Conservation (phyloP, 257 asterid species). For the Galeopsis tetrahit region DNA sequence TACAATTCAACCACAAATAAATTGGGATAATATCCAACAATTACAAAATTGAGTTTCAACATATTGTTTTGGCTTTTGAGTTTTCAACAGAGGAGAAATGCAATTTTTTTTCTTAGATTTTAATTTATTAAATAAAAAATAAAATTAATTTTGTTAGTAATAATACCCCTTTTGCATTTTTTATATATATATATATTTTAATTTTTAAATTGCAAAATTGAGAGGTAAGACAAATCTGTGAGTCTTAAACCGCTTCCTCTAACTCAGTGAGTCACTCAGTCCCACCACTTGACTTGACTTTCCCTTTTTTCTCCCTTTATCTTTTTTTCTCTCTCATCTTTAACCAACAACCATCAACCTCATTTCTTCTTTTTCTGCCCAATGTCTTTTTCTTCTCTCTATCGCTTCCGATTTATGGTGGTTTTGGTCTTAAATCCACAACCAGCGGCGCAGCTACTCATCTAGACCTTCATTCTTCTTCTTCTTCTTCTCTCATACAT, state of each 20-base stretch:
- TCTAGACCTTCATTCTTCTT: background rate
- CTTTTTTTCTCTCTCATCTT: conserved; percentile 20
- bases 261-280: conserved; percentile 28
- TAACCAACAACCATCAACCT: background rate
- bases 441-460: background rate
- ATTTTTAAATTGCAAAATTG: background rate
- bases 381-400: background rate
- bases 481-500: background rate
- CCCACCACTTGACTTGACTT: conserved; percentile 22
- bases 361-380: conserved; percentile 4
- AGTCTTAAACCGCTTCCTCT: background rate
- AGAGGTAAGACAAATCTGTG: too few relatives aligned
- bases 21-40: background rate
- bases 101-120: too few relatives aligned
- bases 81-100: background rate
- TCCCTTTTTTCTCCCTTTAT: conserved; percentile 7
- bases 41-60: background rate
- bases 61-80: background rate
- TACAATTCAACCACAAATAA: background rate
- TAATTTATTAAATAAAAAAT: too few relatives aligned
- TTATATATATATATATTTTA: background rate
- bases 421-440: conserved; percentile 9
- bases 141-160: background rate
- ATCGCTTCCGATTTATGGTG: conserved; percentile 22
- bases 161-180: background rate